A percentile compares a stretch with the other conserved stretches of the same genome.
Evolutionary conservation across 2,329 filamentous ascomycete genomes (phyloP).

Genomic region (Hymenoscyphus repandus): DNA sequence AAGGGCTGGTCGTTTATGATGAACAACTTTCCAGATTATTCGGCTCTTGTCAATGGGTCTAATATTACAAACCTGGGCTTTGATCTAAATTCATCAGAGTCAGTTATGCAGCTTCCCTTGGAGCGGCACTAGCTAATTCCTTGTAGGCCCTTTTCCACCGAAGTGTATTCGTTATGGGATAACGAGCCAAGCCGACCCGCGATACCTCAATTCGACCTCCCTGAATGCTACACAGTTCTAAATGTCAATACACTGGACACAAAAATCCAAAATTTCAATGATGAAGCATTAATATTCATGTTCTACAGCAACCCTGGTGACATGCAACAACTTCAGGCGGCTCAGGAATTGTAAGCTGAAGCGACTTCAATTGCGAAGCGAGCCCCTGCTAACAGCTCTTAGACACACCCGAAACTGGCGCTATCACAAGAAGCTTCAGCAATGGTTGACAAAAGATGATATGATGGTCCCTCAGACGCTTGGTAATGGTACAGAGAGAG

Average conservation of each 20-base stretch:
- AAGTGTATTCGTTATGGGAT: conserved; percentile 58
- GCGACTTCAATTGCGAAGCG: background rate
- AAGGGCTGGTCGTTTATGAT: conserved; percentile 55
- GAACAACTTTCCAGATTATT: conserved; percentile 61
- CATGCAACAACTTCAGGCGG: conserved; percentile 57
- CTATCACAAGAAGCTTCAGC: conserved; percentile 61
- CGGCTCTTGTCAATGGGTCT: conserved; percentile 53
- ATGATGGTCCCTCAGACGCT: conserved; percentile 57
- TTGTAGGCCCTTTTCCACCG: conserved; percentile 43
- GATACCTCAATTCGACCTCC: conserved; percentile 52
- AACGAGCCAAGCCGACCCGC: conserved; percentile 53
- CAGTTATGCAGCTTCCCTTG: conserved; percentile 30
- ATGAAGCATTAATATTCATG: conserved; percentile 65
- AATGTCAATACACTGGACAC: conserved; percentile 61
- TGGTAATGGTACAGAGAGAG: conserved; percentile 54
- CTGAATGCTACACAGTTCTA: conserved; percentile 62
- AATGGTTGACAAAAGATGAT: conserved; percentile 65
- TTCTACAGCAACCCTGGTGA: conserved; percentile 63
- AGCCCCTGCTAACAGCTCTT: conserved; percentile 6
- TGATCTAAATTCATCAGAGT: conserved; percentile 54
- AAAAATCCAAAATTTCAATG: conserved; percentile 62
- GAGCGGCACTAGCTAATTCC: conserved; percentile 15
- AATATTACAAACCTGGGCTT: conserved; percentile 53
- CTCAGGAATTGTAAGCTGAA: conserved; percentile 52
- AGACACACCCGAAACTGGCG: conserved; percentile 62